Evolutionary conservation across 2,329 filamentous ascomycete species (phyloP), one percentile per base, ranked within the genome.

Genomic region (Emericellopsis cladophorae): DNA sequence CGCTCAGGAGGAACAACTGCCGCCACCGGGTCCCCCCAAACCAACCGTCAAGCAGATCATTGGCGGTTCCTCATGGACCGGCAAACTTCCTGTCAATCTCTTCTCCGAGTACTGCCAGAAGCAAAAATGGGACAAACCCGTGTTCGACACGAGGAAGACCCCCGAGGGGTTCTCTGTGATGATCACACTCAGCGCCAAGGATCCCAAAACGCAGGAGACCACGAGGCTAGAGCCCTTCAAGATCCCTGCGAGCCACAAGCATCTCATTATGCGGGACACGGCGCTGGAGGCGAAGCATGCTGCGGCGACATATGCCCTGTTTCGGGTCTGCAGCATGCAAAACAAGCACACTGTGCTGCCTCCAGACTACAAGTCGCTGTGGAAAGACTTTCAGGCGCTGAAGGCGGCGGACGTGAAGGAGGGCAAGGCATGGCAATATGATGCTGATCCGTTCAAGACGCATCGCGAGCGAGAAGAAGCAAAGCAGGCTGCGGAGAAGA

Each of bases 271-370:
- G 40, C 81, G 85, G 55, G 74, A 84, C 7, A 92, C 84, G 5
- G 79, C 88, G 1, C 72, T 96, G 9, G 92, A 98, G 66, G 90
- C 92, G 16, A 81, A 84, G 44, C 90, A 98, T 65, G 92, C 93
- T 49, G 88, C 89, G 8, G 92, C 92, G 4, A 86, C 89, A 0
- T 96, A 93, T 62, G 84, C 81, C 3, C 71, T 98, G 8, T 96
- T 92, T 56, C 76, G 92, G 39, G 84, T 96, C 4, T 90, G 85
- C 60, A 95, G 84, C 55, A 94, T 93, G 80, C 88, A 89, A 61
- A 96, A 96, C 56, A 77, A 95, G 52, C 87, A 95, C 56, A 93
- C 88, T 68, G 90, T 89, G 65, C 71, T 98, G 48, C 92, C 92
- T 21, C 92, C 92, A 0, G 84, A 84, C 44, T 93, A 95, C 62